Evolutionary conservation across 352 stramenopile species (phyloP), one percentile per base, ranked within the genome.

Genomic region (Globisporangium takayamanum): DNA sequence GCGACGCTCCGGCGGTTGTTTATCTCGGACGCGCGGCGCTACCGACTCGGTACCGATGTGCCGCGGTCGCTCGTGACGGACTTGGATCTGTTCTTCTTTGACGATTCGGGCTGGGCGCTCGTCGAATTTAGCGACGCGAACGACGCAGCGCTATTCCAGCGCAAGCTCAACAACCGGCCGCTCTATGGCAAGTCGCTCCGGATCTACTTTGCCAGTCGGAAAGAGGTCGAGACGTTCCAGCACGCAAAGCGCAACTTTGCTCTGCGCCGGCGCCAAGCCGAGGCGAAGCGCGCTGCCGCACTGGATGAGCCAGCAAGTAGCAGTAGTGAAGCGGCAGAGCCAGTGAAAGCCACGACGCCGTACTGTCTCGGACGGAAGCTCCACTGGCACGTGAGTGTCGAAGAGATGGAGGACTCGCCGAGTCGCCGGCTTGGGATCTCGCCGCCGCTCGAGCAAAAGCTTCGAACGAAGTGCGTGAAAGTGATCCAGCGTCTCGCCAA

Each of bases 281-380:
- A 63, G 47, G 50, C 57, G 16, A 72, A 30, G 22, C n/a, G 20
- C 20, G 20, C 46, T 28, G 44, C 44, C 12, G 44, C 44, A 7
- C 44, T 49, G 16, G 20, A 49, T 5, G 33, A 10, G 10, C 33
- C 33, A 39, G 33, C n/a, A 2, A 22, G 11, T 10, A 49, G 44
- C 44, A 25, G n/a, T 18, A 28, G 16, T 20, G 20, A 14, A 10
- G 6, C 6, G 6, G 33, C 33, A 39, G 5, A 39, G 44, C n/a
- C 18, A 16, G n/a, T 26, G 22, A 66, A 70, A 37, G 62, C 50
- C 16, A 66, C 50, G 26, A 22, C 51, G 4, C 61, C 66, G 14
- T 90, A 90, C 57, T 80, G 69, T 46, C 92, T 84, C 53, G 85
- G 85, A 4, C 78, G 80, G 11, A 78, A 82, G 55, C 64, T 95